Evolutionary conservation across 495 filamentous ascomycete genomes (phyloP).

Genomic region (Mycothermus thermophilus): DNA sequence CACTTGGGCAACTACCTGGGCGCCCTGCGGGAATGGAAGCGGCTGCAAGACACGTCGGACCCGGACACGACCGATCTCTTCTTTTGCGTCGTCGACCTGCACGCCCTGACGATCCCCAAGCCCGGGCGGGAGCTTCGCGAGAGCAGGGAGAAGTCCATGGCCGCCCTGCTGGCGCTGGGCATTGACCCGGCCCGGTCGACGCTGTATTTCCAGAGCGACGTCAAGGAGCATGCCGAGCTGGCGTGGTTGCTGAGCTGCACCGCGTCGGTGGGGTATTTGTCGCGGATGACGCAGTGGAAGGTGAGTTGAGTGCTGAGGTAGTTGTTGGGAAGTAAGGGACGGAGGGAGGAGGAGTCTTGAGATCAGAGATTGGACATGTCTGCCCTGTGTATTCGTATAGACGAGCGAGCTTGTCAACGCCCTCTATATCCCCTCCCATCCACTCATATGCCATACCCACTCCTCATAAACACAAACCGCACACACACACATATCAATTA

Average conservation of each 20-base stretch:
- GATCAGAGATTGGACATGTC: too few relatives aligned
- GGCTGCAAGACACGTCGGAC: constrained; percentile 50
- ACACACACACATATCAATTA: too few relatives aligned
- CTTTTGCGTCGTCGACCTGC: constrained; percentile 81
- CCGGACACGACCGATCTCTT: constrained; percentile 43
- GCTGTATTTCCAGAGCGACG: constrained; percentile 75
- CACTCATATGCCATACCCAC: too few relatives aligned
- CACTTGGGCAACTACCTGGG: constrained; percentile 95
- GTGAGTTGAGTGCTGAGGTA: constrained; percentile 22
- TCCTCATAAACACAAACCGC: too few relatives aligned
- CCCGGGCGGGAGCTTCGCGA: constrained; percentile 39
- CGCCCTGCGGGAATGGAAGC: constrained; percentile 75
- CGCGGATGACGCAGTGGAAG: constrained; percentile 98
- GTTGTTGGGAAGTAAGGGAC: too few relatives aligned
- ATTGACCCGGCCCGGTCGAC: constrained; percentile 58
- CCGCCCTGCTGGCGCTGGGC: constrained; percentile 70
- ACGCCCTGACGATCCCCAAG: constrained; percentile 75
- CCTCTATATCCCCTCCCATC: too few relatives aligned
- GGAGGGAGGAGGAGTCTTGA: too few relatives aligned
- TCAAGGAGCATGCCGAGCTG: constrained; percentile 68
- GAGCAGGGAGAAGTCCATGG: constrained; percentile 60
- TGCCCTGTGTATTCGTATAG: too few relatives aligned
- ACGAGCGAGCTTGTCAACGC: too few relatives aligned
- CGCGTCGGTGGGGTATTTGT: constrained; percentile 76
- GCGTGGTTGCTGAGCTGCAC: constrained; percentile 94